Evolutionary conservation across 106 monocot genomes (phyloP), one percentile per base, ranked within the genome.

Genomic region (Chionographis japonica): DNA sequence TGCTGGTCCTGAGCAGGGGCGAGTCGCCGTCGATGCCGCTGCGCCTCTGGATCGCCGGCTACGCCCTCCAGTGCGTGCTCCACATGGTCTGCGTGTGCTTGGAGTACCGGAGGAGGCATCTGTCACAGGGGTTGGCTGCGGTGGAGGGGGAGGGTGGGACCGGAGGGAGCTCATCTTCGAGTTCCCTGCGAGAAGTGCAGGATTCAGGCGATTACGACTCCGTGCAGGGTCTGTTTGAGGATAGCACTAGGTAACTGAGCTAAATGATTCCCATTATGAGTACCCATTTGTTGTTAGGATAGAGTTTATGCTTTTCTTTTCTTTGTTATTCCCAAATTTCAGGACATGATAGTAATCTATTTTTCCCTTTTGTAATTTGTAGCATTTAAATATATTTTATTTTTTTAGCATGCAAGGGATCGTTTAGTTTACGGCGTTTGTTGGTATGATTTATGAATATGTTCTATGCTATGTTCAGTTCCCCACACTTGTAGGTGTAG

Each of bases 21-120:
- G 68, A 70, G 70, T 37, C 12, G 15, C 70, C 59, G 12, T 42
- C 46, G 17, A 50, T 70, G 70, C 70, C 70, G 13, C 60, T 70
- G 1, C 55, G 70, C 49, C 50, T 70, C 16, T 70, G 70, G 70
- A 49, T 70, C 8, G 20, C 12, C 0, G 70, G 70, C 4, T 70
- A 70, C 49, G 70, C 49, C 18, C 46, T 70, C 12, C 70, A 70
- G 60, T 70, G 70, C 70, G 38, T 60, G 70, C 59, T 70, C 4
- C 70, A 70, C 39, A 50, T 70, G 46, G 70, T 50, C 6, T 70
- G 70, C 13, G 70, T 70, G 12, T 20, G 36, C 8, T 35, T 60
- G 2, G 70, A 70, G 59, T 70, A 70, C 50, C 70, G 70, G 39
- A 42, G 68, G 56, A 37, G 68, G 68, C 54, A 56, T 17, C 68